Evolutionary conservation across 176 grass and related monocot genomes (phyloP).

Genomic region (Triticum dicoccoides): DNA sequence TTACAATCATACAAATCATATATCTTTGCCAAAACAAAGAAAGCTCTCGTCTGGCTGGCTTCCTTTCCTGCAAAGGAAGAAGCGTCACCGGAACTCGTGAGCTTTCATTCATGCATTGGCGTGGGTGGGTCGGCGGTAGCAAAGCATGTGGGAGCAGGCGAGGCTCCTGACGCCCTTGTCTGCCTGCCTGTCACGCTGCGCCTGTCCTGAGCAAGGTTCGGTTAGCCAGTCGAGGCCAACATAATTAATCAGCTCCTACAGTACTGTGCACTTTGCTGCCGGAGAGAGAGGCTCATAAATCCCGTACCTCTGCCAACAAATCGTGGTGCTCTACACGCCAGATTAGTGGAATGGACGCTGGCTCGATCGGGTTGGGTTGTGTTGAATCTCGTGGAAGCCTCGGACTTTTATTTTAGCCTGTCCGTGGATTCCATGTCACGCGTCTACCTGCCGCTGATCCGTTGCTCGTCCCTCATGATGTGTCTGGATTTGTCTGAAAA

Average conservation of each 20-base stretch:
- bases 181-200: not conserved
- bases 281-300: not conserved
- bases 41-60: no score
- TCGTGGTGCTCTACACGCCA: not conserved
- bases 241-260: not conserved
- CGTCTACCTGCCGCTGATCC: not conserved
- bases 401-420: not conserved
- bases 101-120: not conserved
- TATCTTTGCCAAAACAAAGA: no score
- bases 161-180: conserved; percentile 1
- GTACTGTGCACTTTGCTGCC: not conserved
- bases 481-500: no score
- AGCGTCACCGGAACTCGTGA: not conserved
- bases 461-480: no score
- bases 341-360: not conserved
- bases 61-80: not conserved
- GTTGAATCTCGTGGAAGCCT: not conserved
- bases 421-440: not conserved
- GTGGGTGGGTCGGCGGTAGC: not conserved
- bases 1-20: no score
- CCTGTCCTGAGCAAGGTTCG: not conserved
- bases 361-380: not conserved
- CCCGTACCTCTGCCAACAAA: not conserved
- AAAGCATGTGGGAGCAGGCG: conserved; percentile 5
- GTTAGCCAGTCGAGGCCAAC: not conserved